Conservation (phyloP, 441 rosid genomes). For the Hura crepitans region DNA sequence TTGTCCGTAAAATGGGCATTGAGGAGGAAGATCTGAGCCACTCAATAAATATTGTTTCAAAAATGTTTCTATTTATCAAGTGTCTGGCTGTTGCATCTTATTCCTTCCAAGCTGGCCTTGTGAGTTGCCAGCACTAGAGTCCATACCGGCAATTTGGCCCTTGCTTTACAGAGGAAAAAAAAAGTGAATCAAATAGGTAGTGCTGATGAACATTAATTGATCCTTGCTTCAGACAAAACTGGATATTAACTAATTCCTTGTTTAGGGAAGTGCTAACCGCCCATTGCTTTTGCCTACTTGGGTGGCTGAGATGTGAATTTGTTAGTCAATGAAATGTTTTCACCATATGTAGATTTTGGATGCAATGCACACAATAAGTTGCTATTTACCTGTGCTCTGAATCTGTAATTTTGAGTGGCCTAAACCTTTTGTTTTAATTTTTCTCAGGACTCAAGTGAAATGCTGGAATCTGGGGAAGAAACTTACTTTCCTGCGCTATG, state of each 20-base stretch:
- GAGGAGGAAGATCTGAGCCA: neutral
- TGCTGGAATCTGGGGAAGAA: conserved; percentile 71
- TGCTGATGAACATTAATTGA: neutral
- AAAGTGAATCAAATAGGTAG: neutral
- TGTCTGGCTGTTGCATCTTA: too few relatives aligned
- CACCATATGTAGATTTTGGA: neutral
- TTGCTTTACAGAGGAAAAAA: neutral
- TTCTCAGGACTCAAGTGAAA: conserved; percentile 63
- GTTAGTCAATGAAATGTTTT: neutral
- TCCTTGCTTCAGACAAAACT: neutral
- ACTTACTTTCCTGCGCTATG: conserved; percentile 77
- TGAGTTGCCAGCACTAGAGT: neutral
- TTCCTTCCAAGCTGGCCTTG: neutral
- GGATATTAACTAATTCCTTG: neutral
- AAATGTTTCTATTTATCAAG: too few relatives aligned
- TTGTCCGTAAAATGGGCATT: neutral
- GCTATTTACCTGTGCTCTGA: conserved; percentile 7
- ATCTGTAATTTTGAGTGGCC: conserved; percentile 6
- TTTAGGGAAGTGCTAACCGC: neutral
- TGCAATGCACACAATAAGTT: neutral
- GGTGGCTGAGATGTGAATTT: neutral
- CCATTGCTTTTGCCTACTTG: neutral
- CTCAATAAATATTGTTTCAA: neutral
- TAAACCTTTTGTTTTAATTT: conserved; percentile 17
- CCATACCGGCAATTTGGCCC: neutral